Base-by-base conservation (phyloP, 73 alveolate species). In the Tetrahymena elliotti region DNA sequence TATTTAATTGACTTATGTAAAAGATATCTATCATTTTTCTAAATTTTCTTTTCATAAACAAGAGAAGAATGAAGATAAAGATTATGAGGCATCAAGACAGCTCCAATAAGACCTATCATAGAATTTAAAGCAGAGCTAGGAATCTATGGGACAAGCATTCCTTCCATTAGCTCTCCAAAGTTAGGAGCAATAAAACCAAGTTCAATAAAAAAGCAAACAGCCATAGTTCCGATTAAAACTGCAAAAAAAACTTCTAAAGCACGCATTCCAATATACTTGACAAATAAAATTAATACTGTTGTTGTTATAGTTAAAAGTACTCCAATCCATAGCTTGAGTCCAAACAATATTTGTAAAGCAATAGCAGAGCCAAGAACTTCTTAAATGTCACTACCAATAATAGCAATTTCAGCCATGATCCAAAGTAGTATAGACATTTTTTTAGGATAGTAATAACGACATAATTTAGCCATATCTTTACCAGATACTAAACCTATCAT, bases 81-180 rank as follows among this genome's bases (percentile, higher is more conserved):
- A 94, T 97, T 97, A 95, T 97, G 99, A 13, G 99, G 99, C 99
- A 97, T 97, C 84, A 97, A 94, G 20, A 96, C 98, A 22, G 98
- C 97, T 8, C 99, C 99, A 5, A 97, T 93, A 6, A 95, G 96
- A 34, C 98, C 98, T 20, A 96, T 93, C 93, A 96, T 93, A 37
- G 93, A 95, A 37, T 92, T 83, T 27, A 96, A 18, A 15, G 97
- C 83, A 22, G 95, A 96, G 33, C 93, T 93, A 52, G 98, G 97
- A 13, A 96, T 84, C 1, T 95, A 53, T 12, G 98, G 98, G 27
- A 96, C 97, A 94, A 95, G 94, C 37, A 92, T 33, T 31, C 98
- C 98, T 31, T 36, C 40, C 53, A 93, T 33, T 33, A 96, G 36
- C 15, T 83, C 92, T 0, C 93, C 95, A n/a, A 92, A 52, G 93